These are phyloP conservation scores for Saccharomycopsis crataegensis DNA, from an alignment of 1,139 yeast species.

Conservation along the genomic window DNA sequence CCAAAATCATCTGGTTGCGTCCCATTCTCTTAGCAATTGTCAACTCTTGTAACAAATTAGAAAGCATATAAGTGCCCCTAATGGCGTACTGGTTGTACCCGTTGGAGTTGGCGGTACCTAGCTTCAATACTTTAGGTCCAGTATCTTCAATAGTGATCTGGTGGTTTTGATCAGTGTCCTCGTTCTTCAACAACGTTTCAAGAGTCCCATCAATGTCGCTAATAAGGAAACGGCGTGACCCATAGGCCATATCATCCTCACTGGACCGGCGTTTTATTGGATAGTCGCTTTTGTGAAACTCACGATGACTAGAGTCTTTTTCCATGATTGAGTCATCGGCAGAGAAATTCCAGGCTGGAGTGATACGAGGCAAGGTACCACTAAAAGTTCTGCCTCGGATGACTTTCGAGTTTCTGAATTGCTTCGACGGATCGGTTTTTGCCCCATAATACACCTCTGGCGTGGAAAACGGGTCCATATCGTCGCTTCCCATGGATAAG, in stretches of 20 bases:
- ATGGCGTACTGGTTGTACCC: constrained; percentile 70
- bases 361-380: constrained; percentile 19
- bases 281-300: constrained; percentile 19
- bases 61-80: constrained; percentile 86
- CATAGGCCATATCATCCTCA: constrained; percentile 41
- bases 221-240: constrained; percentile 56
- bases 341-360: background rate
- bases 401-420: constrained; percentile 31
- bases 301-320: constrained; percentile 24
- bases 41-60: constrained; percentile 81
- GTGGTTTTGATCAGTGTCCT: constrained; percentile 79
- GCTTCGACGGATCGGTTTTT: constrained; percentile 45
- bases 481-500: constrained; percentile 23
- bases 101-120: constrained; percentile 80
- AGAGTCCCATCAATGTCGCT: constrained; percentile 70
- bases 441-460: constrained; percentile 73
- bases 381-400: constrained; percentile 47
- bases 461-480: constrained; percentile 54
- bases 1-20: constrained; percentile 65
- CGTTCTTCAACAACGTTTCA: constrained; percentile 59
- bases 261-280: constrained; percentile 52
- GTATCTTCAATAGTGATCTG: constrained; percentile 90
- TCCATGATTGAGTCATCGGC: constrained; percentile 22
- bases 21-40: constrained; percentile 83
- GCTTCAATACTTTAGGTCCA: constrained; percentile 81